phyloP scores from a whole-genome alignment of 108 stramenopile genomes.

The Nitzschia sp. region DNA sequence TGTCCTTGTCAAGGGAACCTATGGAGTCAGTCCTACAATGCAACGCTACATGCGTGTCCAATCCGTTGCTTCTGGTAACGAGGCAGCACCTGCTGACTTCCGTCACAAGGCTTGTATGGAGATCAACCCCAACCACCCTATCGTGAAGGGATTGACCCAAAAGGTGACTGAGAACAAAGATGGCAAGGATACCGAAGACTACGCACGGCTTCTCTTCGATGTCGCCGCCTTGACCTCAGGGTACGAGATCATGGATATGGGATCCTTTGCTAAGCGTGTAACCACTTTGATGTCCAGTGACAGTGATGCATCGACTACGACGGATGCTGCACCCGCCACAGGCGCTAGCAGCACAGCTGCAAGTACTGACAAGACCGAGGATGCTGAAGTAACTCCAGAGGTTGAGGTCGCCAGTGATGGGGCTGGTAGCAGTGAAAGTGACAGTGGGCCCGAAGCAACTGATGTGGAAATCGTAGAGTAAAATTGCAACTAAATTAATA shows the following conservation, averaged over 20 bases:
- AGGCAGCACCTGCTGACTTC: slow-evolving; percentile 55
- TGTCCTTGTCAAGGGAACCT: slow-evolving; percentile 91
- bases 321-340: no score
- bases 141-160: slow-evolving; percentile 75
- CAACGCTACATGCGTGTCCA: slow-evolving; percentile 97
- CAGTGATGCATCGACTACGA: neutral
- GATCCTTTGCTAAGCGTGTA: slow-evolving; percentile 82
- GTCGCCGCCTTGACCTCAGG: slow-evolving; percentile 95
- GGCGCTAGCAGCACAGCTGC: no score
- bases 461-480: slow-evolving; percentile 39
- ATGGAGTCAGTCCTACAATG: slow-evolving; percentile 97
- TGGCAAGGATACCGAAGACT: slow-evolving; percentile 66
- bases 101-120: slow-evolving; percentile 92
- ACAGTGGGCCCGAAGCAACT: slow-evolving; percentile 6
- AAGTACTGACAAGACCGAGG: slow-evolving; percentile 8
- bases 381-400: slow-evolving; percentile 4
- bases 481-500: neutral
- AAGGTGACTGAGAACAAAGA: slow-evolving; percentile 63
- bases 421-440: no score
- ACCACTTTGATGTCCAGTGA: slow-evolving; percentile 68
- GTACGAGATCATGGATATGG: slow-evolving; percentile 88
- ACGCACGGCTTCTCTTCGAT: slow-evolving; percentile 86
- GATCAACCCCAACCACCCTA: slow-evolving; percentile 93
- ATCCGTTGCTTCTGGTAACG: slow-evolving; percentile 84
- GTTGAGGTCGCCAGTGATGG: no score